Base-by-base conservation (phyloP, 768 basidiomycete genomes). In the Hydnomerulius pinastri region DNA sequence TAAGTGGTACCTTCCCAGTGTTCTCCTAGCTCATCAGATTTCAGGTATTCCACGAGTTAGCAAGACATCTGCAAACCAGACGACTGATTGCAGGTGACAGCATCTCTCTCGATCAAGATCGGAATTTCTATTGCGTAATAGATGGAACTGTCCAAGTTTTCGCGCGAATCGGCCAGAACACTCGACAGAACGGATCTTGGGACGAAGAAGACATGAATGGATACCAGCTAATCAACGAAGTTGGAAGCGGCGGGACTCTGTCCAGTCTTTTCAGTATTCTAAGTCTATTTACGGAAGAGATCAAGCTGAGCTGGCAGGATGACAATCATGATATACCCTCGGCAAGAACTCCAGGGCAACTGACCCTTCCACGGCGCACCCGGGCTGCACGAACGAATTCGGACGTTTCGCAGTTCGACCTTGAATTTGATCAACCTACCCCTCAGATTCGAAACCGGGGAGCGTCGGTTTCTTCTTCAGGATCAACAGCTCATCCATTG, bases 91-190 rank as follows among this genome's bases (percentile, higher is more conserved):
- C 97, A 4, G 96, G 97, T 4, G 97, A 99, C 60, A 96, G 90
- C 43, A 79, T 98, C 51, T 87, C 90, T 24, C 79, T 98, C 4
- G 89, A 94, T 58, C 81, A 90, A 63, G 90, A 98, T 72, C 92
- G 92, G 61, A 93, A 87, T 55, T 99, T 99, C 71, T 98, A 98
- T 69, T 98, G 93, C 65, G 96, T 99, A 28, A 87, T 98, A 27
- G 97, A 99, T 66, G 97, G 97, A n/a, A 88, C 81, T 53, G 96
- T 96, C 12, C 92, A 99, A 62, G 92, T 98, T 10, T 97, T 81
- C 65, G 91, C 91, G 13, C 81, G 82, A 51, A 83, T 85, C 1
- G 83, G 81, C 5, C 77, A 80, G 55, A 71, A 72, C 11, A 62
- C 72, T 10, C 74, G 77, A 25, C 74, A 71, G 44, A 78, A 78